Conservation (phyloP, 2,329 filamentous ascomycete species). For the Colletotrichum acutatum region DNA sequence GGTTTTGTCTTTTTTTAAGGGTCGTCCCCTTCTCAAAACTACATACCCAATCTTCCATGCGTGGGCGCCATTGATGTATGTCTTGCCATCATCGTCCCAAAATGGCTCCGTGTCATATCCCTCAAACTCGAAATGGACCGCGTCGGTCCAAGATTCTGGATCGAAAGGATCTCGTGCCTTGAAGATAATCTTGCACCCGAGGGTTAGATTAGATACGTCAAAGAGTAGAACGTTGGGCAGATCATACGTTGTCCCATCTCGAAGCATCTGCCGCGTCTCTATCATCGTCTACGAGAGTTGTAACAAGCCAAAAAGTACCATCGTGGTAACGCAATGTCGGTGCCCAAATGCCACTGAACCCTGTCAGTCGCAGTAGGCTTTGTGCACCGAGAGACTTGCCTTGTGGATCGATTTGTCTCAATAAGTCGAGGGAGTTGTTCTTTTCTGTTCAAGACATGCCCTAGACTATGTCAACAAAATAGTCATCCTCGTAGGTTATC, state of each 20-base stretch:
- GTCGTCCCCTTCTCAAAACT: conserved; percentile 47
- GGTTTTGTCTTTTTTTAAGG: conserved; percentile 46
- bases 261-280: conserved; percentile 2
- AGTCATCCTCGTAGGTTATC: too few relatives aligned
- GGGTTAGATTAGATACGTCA: neutral
- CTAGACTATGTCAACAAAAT: conserved; percentile 33
- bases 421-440: conserved; percentile 51
- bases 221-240: conserved; percentile 49
- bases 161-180: conserved; percentile 36
- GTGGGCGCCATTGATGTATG: conserved; percentile 53
- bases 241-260: conserved; percentile 13
- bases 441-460: conserved; percentile 53
- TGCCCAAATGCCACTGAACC: conserved; percentile 56
- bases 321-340: conserved; percentile 56
- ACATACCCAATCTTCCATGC: conserved; percentile 49
- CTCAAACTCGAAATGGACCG: conserved; percentile 38
- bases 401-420: conserved; percentile 22
- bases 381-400: neutral
- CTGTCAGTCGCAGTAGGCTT: conserved; percentile 37
- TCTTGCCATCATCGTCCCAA: conserved; percentile 65
- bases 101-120: conserved; percentile 58
- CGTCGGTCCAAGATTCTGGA: conserved; percentile 40
- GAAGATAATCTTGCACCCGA: conserved; percentile 24
- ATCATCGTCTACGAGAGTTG: conserved; percentile 24
- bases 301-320: conserved; percentile 49